These are phyloP conservation scores for Acanthamoeba triangularis DNA, from an alignment of 208 protist species.

Conservation along the genomic window DNA sequence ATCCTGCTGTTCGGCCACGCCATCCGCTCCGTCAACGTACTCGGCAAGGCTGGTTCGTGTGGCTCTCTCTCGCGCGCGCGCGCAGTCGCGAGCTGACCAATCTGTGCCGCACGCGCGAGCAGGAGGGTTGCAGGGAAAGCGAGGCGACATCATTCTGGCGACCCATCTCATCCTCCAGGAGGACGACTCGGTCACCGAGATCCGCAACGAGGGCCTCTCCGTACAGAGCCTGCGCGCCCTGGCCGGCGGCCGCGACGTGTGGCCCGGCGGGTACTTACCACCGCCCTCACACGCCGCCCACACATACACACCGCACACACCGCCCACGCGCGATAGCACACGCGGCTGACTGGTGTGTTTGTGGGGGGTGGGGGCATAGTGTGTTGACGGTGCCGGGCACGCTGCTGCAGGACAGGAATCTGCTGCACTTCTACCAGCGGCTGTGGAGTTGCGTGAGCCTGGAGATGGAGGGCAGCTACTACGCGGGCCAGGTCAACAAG, in stretches of 20 bases:
- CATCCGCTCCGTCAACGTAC: slow-evolving; percentile 94
- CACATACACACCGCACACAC: too few relatives aligned
- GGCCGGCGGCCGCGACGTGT: slow-evolving; percentile 93
- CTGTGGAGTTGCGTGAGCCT: slow-evolving; percentile 93
- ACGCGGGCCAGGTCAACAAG: slow-evolving; percentile 93
- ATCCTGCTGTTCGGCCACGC: slow-evolving; percentile 93
- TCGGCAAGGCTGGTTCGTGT: slow-evolving; percentile 94
- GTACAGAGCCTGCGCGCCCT: slow-evolving; percentile 54
- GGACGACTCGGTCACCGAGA: slow-evolving; percentile 92
- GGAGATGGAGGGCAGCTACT: slow-evolving; percentile 95
- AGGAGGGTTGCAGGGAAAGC: slow-evolving; percentile 91
- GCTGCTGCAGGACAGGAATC: slow-evolving; percentile 93
- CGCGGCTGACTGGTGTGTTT: slow-evolving; percentile 80
- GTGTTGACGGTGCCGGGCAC: slow-evolving; percentile 94
- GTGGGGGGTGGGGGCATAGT: slow-evolving; percentile 81
- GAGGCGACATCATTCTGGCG: slow-evolving; percentile 94
- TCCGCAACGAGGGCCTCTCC: slow-evolving; percentile 93
- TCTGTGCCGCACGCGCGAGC: too few relatives aligned
- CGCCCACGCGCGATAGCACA: neutral
- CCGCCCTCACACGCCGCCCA: slow-evolving; percentile 87
- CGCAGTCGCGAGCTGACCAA: too few relatives aligned
- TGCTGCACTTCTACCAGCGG: slow-evolving; percentile 93
- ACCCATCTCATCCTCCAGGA: slow-evolving; percentile 94
- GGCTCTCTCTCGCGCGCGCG: too few relatives aligned
- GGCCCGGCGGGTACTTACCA: slow-evolving; percentile 64